These are phyloP conservation scores for Aureoboletus auriporus DNA, from an alignment of 768 basidiomycete species.

Conservation along the genomic window DNA sequence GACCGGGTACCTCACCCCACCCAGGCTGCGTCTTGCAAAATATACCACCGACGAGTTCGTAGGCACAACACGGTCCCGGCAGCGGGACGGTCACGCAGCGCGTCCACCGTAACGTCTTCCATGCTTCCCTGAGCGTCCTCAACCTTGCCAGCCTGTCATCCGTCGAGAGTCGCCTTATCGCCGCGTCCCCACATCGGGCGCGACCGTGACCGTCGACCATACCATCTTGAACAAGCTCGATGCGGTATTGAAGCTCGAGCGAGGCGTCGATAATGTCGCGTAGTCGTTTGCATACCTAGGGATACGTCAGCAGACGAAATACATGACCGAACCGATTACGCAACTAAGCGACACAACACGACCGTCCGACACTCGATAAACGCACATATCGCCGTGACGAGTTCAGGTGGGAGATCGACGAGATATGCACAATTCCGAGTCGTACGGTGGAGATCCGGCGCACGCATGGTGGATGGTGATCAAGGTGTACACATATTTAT, in stretches of 20 bases:
- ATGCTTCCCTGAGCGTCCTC: conserved; percentile 31
- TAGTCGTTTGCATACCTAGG: conserved; percentile 21
- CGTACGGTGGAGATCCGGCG: not conserved
- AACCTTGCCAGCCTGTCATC: conserved; percentile 33
- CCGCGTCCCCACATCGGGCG: not conserved
- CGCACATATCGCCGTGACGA: conserved; percentile 11
- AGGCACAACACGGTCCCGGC: conserved; percentile 42
- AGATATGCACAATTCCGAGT: not conserved
- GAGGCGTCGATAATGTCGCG: conserved; percentile 21
- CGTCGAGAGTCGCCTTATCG: conserved; percentile 1
- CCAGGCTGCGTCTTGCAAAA: conserved; percentile 43
- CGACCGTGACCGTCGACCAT: conserved; percentile 23
- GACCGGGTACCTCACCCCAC: too few relatives aligned
- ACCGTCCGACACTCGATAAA: conserved; percentile 8
- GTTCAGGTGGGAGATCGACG: conserved; percentile 13
- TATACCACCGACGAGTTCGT: conserved; percentile 58
- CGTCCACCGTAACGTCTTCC: conserved; percentile 32
- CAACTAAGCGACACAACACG: conserved; percentile 11
- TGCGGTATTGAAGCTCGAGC: conserved; percentile 33
- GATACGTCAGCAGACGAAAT: too few relatives aligned
- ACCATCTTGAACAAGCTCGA: conserved; percentile 38
- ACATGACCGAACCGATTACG: not conserved
- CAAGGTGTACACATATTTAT: too few relatives aligned
- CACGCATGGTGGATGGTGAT: too few relatives aligned
- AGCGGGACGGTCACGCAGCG: conserved; percentile 23